Evolutionary conservation across 139 green algal species (phyloP), one percentile per base, ranked within the genome.

Genomic region (Dunaliella primolecta): DNA sequence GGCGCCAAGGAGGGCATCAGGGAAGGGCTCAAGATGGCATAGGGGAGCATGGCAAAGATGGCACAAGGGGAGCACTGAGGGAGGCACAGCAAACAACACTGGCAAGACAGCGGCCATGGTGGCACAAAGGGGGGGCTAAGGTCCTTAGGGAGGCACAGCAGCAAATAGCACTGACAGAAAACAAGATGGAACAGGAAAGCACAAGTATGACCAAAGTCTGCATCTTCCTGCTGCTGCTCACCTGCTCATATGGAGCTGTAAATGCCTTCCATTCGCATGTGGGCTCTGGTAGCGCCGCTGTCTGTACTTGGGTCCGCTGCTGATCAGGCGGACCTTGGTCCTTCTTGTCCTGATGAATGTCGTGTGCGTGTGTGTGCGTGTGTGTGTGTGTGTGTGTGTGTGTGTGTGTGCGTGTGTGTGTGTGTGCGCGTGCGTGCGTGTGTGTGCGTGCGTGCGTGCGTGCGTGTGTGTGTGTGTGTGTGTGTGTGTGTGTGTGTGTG

Each of bases 201-300:
- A n/a, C n/a, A n/a, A n/a, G n/a, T n/a, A n/a, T n/a, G n/a, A n/a
- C n/a, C 56, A 72, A 72, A 72, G 20, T 21, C 56, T 29, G 21
- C 20, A 72, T 21, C 56, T 29, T 15, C 20, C 56, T 29, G 56
- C 20, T 15, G 15, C 20, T 29, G 56, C 72, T 31, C 72, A 78
- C 72, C 72, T 64, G 77, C 32, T 81, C 36, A 37, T 90, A 86
- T 0, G 89, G 85, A 15, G 55, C 76, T 0, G 64, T 85, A 74
- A 80, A 77, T 55, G 84, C 78, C 86, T 91, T 86, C 87, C 87
- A 93, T 0, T 83, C 80, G 36, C 72, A 83, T 74, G 29, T 79
- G 7, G 85, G 85, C 85, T 88, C 85, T 32, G 7, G 3, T 2
- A 2, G 27, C 2, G 75, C 55, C 11, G 3, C 2, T 1, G 31